Evolutionary conservation across 768 basidiomycete species (phyloP).

Genomic region (Cystofilobasidium bisporidii): DNA sequence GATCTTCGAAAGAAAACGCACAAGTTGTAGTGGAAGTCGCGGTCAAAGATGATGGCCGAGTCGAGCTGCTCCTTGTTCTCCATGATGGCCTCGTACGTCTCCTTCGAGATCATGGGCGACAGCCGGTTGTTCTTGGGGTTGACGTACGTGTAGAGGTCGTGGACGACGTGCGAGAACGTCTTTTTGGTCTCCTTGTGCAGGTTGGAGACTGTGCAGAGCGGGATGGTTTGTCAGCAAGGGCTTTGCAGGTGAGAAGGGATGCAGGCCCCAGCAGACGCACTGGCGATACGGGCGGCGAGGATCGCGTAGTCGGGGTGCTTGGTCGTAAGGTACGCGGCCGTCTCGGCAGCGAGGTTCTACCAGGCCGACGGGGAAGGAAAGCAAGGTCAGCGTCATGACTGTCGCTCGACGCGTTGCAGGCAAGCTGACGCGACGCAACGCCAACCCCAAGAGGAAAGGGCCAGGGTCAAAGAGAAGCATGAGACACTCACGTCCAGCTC

Average conservation of each 20-base stretch:
- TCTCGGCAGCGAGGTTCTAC: conserved; percentile 92
- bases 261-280: neutral
- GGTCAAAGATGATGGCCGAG: conserved; percentile 92
- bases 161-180: conserved; percentile 82
- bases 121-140: conserved; percentile 87
- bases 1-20: too few relatives aligned
- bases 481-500: conserved; percentile 74
- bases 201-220: conserved; percentile 60
- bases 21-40: conserved; percentile 97
- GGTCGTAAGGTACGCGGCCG: conserved; percentile 92
- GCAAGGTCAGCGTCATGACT: neutral
- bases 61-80: conserved; percentile 73
- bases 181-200: conserved; percentile 99
- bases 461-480: too few relatives aligned
- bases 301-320: conserved; percentile 97
- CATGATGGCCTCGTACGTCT: conserved; percentile 71
- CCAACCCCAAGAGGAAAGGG: too few relatives aligned
- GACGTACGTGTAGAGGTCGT: conserved; percentile 84
- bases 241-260: neutral
- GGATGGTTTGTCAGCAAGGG: neutral
- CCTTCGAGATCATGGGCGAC: conserved; percentile 83
- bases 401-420: too few relatives aligned
- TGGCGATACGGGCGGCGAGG: conserved; percentile 91
- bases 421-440: neutral
- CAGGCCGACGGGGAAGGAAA: neutral